Evolutionary conservation across 441 rosid genomes (phyloP).

Genomic region (Bocquillonia castaneifolia): DNA sequence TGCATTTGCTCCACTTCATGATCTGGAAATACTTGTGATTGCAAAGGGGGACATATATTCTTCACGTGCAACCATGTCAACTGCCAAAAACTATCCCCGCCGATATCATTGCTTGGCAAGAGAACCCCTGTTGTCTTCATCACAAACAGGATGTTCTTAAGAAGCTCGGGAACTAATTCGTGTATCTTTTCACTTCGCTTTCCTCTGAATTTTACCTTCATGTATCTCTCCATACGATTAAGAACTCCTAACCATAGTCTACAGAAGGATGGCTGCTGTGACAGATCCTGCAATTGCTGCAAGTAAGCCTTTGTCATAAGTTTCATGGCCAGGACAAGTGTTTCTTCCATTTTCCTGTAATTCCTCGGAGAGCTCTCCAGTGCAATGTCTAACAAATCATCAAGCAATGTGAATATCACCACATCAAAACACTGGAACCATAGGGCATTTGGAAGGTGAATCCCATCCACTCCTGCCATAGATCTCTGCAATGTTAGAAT

Average conservation of each 20-base stretch:
- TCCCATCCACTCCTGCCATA: constrained; percentile 60
- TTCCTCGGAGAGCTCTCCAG: constrained; percentile 73
- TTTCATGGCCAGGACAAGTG: constrained; percentile 64
- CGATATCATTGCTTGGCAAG: constrained; percentile 61
- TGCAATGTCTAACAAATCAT: constrained; percentile 79
- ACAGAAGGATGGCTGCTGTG: constrained; percentile 68
- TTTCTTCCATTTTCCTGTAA: constrained; percentile 84
- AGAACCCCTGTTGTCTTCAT: constrained; percentile 78
- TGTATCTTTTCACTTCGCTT: constrained; percentile 77
- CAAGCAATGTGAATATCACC: constrained; percentile 80
- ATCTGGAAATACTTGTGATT: constrained; percentile 70
- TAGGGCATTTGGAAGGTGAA: constrained; percentile 49
- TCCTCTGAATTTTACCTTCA: constrained; percentile 75
- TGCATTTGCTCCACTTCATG: constrained; percentile 40
- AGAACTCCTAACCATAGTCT: constrained; percentile 89
- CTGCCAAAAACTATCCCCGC: constrained; percentile 91
- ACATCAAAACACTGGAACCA: constrained; percentile 81
- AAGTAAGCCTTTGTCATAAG: constrained; percentile 67
- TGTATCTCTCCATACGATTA: constrained; percentile 72
- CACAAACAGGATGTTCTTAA: constrained; percentile 65
- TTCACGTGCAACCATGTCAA: constrained; percentile 80
- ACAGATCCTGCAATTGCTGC: constrained; percentile 57
- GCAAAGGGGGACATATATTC: constrained; percentile 63
- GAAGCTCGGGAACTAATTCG: constrained; percentile 68
- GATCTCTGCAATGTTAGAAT: constrained; percentile 73